Percentiles rank a stretch among this genome's conserved stretches.
Evolutionary conservation across 305 asterid genomes (phyloP).

Genomic region (Fraxinus paxiana): DNA sequence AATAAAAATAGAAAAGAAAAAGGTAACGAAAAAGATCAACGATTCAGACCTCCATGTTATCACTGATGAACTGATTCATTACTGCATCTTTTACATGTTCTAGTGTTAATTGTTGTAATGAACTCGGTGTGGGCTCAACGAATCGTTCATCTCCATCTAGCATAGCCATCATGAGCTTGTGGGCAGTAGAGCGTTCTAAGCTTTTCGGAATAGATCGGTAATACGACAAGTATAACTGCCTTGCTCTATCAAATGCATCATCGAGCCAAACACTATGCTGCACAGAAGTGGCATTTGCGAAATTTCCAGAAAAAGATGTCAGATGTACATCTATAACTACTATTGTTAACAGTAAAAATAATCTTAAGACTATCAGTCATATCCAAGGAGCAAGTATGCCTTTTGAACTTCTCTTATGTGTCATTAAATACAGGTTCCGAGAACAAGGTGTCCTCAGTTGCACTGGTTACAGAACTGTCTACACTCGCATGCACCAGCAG

Average conservation of each 20-base stretch:
- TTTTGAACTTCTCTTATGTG: not conserved
- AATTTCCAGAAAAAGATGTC: conserved; percentile 14
- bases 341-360: not conserved
- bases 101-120: conserved; percentile 72
- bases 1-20: not conserved
- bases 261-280: conserved; percentile 99
- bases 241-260: conserved; percentile 96
- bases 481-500: not conserved
- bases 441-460: not conserved
- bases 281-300: conserved; percentile 26
- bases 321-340: not conserved
- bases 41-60: conserved; percentile 89
- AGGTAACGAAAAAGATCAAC: not conserved
- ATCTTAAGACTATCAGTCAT: not conserved
- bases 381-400: conserved; percentile 2
- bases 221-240: conserved; percentile 85
- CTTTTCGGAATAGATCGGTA: conserved; percentile 95
- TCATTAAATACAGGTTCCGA: not conserved
- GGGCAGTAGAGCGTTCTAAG: conserved; percentile 98
- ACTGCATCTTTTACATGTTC: conserved; percentile 86
- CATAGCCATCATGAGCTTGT: conserved; percentile 95
- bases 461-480: not conserved
- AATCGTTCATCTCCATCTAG: conserved; percentile 95
- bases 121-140: conserved; percentile 90
- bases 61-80: conserved; percentile 84